Percentiles rank a stretch among this genome's conserved stretches.
Evolutionary conservation across 768 basidiomycete species (phyloP).

Genomic region (Hygrocybe punicea): DNA sequence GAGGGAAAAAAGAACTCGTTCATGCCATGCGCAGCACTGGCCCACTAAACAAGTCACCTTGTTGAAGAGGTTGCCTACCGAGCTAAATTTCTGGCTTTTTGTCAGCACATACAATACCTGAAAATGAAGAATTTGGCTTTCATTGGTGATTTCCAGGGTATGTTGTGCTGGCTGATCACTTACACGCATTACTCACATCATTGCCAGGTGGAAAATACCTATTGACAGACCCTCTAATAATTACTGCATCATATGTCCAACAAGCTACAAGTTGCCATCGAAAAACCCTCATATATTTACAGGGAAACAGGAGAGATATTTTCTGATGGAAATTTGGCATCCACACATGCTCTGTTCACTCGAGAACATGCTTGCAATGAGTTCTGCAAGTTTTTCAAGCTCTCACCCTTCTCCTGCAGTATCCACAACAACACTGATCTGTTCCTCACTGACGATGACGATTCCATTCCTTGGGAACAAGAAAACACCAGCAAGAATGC

Average conservation of each 20-base stretch:
- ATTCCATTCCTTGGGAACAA: neutral
- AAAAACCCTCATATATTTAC: constrained; percentile 3
- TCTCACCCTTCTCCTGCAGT: neutral
- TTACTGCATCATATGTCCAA: no score
- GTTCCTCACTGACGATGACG: neutral
- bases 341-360: neutral
- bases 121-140: constrained; percentile 15
- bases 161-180: neutral
- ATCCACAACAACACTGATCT: neutral
- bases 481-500: neutral
- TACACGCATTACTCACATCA: neutral
- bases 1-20: no score
- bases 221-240: neutral
- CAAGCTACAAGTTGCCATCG: no score
- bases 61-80: neutral
- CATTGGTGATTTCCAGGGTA: constrained; percentile 21
- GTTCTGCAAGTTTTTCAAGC: constrained; percentile 1
- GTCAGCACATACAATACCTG: constrained; percentile 18
- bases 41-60: no score
- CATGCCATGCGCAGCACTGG: no score
- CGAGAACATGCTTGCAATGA: neutral
- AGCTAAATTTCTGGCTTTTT: constrained; percentile 14
- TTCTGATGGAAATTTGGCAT: neutral
- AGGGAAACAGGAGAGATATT: neutral
- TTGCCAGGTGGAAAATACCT: neutral